Evolutionary conservation across 2,329 filamentous ascomycete genomes (phyloP).

Genomic region (Claviceps paspali): DNA sequence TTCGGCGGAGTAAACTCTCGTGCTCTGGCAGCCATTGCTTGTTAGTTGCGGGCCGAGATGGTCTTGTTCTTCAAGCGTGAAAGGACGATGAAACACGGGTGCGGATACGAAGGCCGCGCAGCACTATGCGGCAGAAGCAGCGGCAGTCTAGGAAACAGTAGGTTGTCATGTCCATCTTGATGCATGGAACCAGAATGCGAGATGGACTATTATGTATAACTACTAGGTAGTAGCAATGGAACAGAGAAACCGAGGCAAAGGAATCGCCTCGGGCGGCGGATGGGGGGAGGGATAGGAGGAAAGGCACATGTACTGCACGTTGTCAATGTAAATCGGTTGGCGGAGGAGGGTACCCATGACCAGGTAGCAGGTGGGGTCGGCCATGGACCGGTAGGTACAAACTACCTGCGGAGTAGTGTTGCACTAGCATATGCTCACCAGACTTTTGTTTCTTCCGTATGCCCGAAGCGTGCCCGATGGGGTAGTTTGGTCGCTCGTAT

Average conservation of each 20-base stretch:
- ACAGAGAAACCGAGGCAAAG: background rate
- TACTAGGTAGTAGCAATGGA: too few species aligned
- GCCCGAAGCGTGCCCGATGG: background rate
- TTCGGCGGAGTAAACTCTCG: constrained; percentile 43
- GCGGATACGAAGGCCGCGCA: constrained; percentile 68
- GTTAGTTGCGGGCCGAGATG: constrained; percentile 12
- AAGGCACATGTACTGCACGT: too few species aligned
- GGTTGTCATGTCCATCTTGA: constrained; percentile 39
- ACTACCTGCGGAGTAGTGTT: too few species aligned
- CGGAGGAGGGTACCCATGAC: too few species aligned
- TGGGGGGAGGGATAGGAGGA: too few species aligned
- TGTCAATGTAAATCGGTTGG: too few species aligned
- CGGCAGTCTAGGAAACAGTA: constrained; percentile 54
- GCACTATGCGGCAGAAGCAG: constrained; percentile 81
- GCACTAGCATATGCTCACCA: background rate
- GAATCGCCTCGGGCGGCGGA: too few species aligned
- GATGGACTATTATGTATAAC: background rate
- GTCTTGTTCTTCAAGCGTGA: constrained; percentile 32
- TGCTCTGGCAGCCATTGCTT: constrained; percentile 21
- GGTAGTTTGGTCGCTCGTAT: too few species aligned
- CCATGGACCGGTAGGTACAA: too few species aligned
- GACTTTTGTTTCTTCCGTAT: background rate
- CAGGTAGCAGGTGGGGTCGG: too few species aligned
- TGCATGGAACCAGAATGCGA: constrained; percentile 5
- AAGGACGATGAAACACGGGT: constrained; percentile 62